Percentiles rank a stretch among this genome's conserved stretches.
Evolutionary conservation across 1,284 basidiomycete genomes (phyloP).

Genomic region (Ustilago nuda): DNA sequence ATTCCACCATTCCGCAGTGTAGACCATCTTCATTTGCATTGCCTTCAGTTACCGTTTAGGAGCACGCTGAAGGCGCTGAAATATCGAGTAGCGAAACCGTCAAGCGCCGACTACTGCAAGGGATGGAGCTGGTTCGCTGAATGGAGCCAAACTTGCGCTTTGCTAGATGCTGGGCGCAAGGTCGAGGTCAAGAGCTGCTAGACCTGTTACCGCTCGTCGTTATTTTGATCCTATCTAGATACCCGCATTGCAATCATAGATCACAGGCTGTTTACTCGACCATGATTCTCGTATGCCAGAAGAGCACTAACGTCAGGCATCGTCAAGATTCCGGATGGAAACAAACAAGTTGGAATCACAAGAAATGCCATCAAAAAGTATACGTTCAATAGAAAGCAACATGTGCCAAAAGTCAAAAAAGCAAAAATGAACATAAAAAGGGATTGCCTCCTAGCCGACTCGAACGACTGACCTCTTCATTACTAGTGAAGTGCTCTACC

Average conservation of each 20-base stretch:
- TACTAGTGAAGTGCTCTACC: slow-evolving; percentile 59
- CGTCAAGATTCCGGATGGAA: too few species aligned
- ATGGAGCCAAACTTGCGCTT: slow-evolving; percentile 75
- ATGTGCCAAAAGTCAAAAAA: not conserved
- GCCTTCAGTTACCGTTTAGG: slow-evolving; percentile 78
- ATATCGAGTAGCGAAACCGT: slow-evolving; percentile 73
- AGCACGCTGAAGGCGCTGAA: slow-evolving; percentile 72
- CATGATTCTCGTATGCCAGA: too few species aligned
- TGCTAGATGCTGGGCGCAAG: slow-evolving; percentile 74
- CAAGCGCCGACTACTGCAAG: slow-evolving; percentile 72
- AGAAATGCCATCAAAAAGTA: not conserved
- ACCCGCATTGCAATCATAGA: not conserved
- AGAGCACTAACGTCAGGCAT: not conserved
- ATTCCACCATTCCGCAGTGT: slow-evolving; percentile 85
- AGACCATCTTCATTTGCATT: slow-evolving; percentile 82
- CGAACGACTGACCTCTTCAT: slow-evolving; percentile 58
- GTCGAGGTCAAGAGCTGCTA: slow-evolving; percentile 71
- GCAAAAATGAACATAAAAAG: too few species aligned
- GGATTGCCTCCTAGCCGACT: slow-evolving; percentile 52
- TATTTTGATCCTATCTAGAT: slow-evolving; percentile 7
- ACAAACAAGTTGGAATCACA: not conserved
- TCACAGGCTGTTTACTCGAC: too few species aligned
- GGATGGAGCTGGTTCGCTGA: slow-evolving; percentile 83
- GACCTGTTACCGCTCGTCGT: not conserved
- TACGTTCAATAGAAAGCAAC: too few species aligned